A percentile compares a stretch with the other conserved stretches of the same genome.
phyloP scores from a whole-genome alignment of 139 green algal genomes.

The Chlamydomonas sp. region DNA sequence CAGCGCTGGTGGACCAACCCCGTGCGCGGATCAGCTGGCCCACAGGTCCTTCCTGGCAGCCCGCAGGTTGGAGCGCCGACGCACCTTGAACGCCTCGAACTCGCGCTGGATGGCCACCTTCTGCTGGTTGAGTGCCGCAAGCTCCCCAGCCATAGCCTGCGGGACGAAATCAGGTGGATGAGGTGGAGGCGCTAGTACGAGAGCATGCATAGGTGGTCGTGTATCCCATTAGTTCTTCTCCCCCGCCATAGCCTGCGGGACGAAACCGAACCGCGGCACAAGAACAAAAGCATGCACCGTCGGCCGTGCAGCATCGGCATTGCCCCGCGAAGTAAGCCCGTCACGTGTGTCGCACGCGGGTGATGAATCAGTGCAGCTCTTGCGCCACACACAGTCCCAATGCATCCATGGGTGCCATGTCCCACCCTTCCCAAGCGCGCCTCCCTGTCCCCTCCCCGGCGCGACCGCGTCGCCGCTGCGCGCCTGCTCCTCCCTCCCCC shows the following conservation, averaged over 20 bases:
- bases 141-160: conserved; percentile 50
- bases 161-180: neutral
- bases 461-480: conserved; percentile 29
- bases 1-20: too few relatives aligned
- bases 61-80: too few relatives aligned
- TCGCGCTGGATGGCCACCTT: conserved; percentile 65
- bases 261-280: neutral
- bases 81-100: conserved; percentile 60
- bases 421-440: too few relatives aligned
- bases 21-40: too few relatives aligned
- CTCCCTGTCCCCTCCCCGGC: neutral
- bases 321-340: too few relatives aligned
- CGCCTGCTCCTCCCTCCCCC: conserved; percentile 38
- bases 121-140: conserved; percentile 53
- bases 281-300: neutral
- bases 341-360: too few relatives aligned
- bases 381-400: too few relatives aligned
- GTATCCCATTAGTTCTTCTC: conserved; percentile 7
- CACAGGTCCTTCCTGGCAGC: too few relatives aligned
- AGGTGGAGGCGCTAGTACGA: neutral
- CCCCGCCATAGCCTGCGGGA: conserved; percentile 40
- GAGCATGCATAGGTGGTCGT: too few relatives aligned
- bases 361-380: too few relatives aligned
- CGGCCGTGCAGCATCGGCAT: too few relatives aligned
- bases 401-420: too few relatives aligned